phyloP scores from a whole-genome alignment of 805 yeast genomes.

The Millerozyma acaciae region DNA sequence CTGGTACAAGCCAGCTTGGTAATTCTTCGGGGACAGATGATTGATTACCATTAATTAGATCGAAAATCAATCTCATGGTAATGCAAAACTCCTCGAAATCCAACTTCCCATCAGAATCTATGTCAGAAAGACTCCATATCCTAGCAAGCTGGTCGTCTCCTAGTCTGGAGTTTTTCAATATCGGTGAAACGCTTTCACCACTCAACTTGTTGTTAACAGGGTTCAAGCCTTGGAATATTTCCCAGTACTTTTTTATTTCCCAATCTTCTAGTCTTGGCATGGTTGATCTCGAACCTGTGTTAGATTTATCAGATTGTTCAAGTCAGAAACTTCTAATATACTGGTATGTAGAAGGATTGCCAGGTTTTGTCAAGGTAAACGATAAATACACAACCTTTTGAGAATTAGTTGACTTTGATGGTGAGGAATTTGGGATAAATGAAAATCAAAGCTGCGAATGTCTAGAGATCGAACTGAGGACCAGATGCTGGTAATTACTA shows the following conservation, averaged over 20 bases:
- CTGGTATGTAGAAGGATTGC: no score
- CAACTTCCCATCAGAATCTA: constrained; percentile 84
- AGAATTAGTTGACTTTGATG: no score
- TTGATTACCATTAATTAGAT: constrained; percentile 70
- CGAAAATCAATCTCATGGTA: constrained; percentile 93
- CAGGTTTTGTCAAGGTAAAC: no score
- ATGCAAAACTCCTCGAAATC: constrained; percentile 98
- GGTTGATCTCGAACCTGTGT: not conserved
- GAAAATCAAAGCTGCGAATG: no score
- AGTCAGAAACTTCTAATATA: no score
- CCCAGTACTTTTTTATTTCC: constrained; percentile 98
- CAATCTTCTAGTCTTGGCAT: constrained; percentile 82
- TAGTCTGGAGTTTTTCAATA: constrained; percentile 84
- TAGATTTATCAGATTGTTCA: no score
- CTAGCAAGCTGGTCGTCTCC: constrained; percentile 71
- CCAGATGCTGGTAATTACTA: no score
- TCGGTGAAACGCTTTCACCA: constrained; percentile 82
- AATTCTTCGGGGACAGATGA: constrained; percentile 59
- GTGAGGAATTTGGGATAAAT: no score
- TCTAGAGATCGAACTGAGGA: no score
- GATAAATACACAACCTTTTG: no score
- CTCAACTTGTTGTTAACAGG: constrained; percentile 77
- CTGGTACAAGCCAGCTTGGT: constrained; percentile 93
- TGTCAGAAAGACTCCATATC: constrained; percentile 91
- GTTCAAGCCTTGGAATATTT: constrained; percentile 84